Evolutionary conservation across 169 alveolate species (phyloP), one percentile per base, ranked within the genome.

Genomic region (Theileria parva): DNA sequence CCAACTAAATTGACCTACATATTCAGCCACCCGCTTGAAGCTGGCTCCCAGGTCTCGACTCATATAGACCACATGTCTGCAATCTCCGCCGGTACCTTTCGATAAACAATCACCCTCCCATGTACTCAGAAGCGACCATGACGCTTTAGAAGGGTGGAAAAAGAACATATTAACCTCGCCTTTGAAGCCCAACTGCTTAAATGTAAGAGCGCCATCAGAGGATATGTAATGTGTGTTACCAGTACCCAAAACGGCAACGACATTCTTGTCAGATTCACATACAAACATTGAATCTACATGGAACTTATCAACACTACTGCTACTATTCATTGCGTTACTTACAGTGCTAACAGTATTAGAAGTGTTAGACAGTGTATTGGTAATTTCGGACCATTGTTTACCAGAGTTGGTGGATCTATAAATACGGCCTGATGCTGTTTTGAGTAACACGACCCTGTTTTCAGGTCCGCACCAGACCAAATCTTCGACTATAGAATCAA

Each of bases 1-100:
- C 98, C 98, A 95, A 78, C 94, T 92, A 77, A 94, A 95, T 83
- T 95, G 98, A 39, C 95, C 97, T 17, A 95, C 97, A 76, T 94
- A 95, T 77, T 79, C 88, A 61, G 83, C 74, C 65, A 94, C 94
- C 21, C 91, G 79, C 27, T 78, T 80, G 86, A 92, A 93, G 0
- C 95, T 85, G 32, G 93, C 76, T 15, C 98, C 98, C 85, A 93
- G 75, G 80, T 95, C 97, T 61, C 88, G 81, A 23, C 97, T 94
- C 70, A 91, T 80, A 73, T 88, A 94, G 66, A 95, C 86, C 68
- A 92, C 89, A 85, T 94, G 98, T 72, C 92, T 92, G 67, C 98
- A 95, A 57, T 94, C 96, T 57, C 89, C 94, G 32, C 85, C 91
- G 23, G 90, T 79, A 55, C 71, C 67, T 25, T 70, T 80, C 17